A percentile compares a stretch with the other conserved stretches of the same genome.
Conservation (phyloP, 2,329 filamentous ascomycete species). For the Diaporthe nobilis region DNA sequence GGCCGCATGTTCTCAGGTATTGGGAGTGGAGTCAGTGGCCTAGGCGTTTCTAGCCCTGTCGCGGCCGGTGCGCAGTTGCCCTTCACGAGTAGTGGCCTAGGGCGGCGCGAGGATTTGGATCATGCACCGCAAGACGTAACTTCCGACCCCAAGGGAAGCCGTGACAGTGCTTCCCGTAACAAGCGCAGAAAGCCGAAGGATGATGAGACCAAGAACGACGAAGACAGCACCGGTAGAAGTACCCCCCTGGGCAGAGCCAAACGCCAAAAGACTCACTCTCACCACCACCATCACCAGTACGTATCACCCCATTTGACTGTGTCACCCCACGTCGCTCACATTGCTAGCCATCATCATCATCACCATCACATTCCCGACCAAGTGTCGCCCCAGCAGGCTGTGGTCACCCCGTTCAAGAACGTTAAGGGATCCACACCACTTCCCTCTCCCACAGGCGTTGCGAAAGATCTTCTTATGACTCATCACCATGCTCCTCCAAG, state of each 20-base stretch:
- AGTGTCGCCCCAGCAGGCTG: conserved; percentile 57
- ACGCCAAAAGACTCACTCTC: conserved; percentile 75
- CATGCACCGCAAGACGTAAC: conserved; percentile 58
- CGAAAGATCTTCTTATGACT: conserved; percentile 55
- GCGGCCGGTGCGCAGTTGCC: conserved; percentile 59
- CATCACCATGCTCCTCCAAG: conserved; percentile 65
- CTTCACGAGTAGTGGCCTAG: conserved; percentile 60
- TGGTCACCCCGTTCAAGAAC: conserved; percentile 63
- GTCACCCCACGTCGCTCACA: conserved; percentile 43
- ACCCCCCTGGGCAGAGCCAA: conserved; percentile 74
- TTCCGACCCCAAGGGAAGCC: conserved; percentile 32
- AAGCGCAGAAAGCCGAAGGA: conserved; percentile 83
- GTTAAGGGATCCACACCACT: conserved; percentile 62
- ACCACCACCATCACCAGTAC: conserved; percentile 78
- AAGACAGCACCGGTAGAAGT: conserved; percentile 73
- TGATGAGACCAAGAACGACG: conserved; percentile 77
- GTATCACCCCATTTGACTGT: conserved; percentile 52
- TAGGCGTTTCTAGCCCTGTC: conserved; percentile 67
- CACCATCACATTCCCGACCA: conserved; percentile 68
- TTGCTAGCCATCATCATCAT: conserved; percentile 68
- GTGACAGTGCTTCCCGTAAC: conserved; percentile 56
- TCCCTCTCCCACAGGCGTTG: conserved; percentile 59
- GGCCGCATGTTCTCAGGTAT: conserved; percentile 97
- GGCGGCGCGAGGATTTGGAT: conserved; percentile 68
- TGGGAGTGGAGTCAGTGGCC: conserved; percentile 69